A percentile compares a stretch with the other conserved stretches of the same genome.
These are phyloP conservation scores for Trypanosoma platydactyli DNA, from an alignment of 208 protist species.

Conservation along the genomic window DNA sequence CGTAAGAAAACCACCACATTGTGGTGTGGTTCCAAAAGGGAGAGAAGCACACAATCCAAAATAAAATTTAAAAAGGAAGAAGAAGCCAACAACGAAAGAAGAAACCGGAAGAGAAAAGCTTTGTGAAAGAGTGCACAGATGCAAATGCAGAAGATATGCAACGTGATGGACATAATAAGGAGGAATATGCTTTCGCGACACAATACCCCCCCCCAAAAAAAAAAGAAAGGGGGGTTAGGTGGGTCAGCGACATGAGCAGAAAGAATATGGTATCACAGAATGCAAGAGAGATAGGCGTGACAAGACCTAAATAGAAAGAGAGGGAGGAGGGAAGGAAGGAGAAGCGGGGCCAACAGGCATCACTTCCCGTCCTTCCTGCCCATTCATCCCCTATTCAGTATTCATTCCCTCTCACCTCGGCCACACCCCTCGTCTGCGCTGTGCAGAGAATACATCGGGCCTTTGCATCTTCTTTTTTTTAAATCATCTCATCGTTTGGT, in stretches of 20 bases:
- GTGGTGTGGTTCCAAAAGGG: background rate
- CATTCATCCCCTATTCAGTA: too few relatives aligned
- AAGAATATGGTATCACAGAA: background rate
- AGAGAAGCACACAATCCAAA: background rate
- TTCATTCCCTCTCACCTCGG: too few relatives aligned
- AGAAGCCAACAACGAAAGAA: background rate
- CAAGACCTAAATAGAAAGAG: too few relatives aligned
- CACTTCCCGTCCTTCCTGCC: too few relatives aligned
- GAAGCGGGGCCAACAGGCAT: too few relatives aligned
- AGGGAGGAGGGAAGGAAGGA: too few relatives aligned
- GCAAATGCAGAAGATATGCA: background rate
- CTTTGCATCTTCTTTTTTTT: background rate
- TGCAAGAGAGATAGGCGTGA: background rate
- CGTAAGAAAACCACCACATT: too few relatives aligned
- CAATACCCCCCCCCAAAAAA: background rate
- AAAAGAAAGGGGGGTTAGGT: conserved; percentile 4
- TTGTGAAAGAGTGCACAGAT: background rate
- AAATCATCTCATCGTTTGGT: background rate
- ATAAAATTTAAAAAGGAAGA: conserved; percentile 16
- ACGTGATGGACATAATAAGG: conserved; percentile 1
- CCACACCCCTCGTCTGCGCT: too few relatives aligned
- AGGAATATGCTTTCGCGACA: background rate
- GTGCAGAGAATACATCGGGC: too few relatives aligned
- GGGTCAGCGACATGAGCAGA: too few relatives aligned
- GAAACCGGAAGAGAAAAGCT: conserved; percentile 2